Percentiles rank a stretch among this genome's conserved stretches.
phyloP scores from a whole-genome alignment of 1,284 basidiomycete species.

The Phellopilus nigrolimitatus region DNA sequence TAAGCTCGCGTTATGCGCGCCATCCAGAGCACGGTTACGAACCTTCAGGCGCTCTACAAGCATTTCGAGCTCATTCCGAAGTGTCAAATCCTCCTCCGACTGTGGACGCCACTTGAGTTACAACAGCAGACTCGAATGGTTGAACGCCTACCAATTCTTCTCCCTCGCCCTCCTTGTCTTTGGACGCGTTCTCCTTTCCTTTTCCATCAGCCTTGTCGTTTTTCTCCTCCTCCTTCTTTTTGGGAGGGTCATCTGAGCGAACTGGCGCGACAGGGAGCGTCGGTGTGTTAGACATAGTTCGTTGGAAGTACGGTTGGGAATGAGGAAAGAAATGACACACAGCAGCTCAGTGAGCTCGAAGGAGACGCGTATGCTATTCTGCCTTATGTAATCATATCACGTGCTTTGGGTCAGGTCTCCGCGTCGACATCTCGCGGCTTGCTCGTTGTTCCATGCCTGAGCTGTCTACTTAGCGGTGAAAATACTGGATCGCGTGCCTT shows the following conservation, averaged over 20 bases:
- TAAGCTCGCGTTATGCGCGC: constrained; percentile 29
- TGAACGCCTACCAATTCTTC: constrained; percentile 72
- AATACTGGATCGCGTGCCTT: too few relatives aligned
- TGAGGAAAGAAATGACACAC: background rate
- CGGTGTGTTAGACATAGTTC: constrained; percentile 14
- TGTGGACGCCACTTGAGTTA: constrained; percentile 30
- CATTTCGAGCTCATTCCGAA: constrained; percentile 97
- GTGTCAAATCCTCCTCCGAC: constrained; percentile 94
- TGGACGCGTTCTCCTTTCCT: constrained; percentile 45
- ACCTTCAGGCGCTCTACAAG: constrained; percentile 93
- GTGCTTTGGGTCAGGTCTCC: too few relatives aligned
- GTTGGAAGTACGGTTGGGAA: constrained; percentile 1
- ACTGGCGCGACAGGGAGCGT: constrained; percentile 35
- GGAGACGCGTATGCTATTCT: constrained; percentile 14
- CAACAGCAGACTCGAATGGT: background rate
- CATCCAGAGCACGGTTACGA: constrained; percentile 18
- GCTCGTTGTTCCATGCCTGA: too few relatives aligned
- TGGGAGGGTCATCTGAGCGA: constrained; percentile 67
- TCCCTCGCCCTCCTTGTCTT: constrained; percentile 51
- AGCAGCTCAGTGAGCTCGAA: background rate
- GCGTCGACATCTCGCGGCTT: too few relatives aligned
- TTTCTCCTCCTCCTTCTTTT: constrained; percentile 53
- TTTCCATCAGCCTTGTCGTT: constrained; percentile 31
- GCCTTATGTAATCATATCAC: background rate
- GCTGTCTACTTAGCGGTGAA: too few relatives aligned